Base-by-base conservation (phyloP, 139 green algal genomes). In the Asterochloris sp. region DNA sequence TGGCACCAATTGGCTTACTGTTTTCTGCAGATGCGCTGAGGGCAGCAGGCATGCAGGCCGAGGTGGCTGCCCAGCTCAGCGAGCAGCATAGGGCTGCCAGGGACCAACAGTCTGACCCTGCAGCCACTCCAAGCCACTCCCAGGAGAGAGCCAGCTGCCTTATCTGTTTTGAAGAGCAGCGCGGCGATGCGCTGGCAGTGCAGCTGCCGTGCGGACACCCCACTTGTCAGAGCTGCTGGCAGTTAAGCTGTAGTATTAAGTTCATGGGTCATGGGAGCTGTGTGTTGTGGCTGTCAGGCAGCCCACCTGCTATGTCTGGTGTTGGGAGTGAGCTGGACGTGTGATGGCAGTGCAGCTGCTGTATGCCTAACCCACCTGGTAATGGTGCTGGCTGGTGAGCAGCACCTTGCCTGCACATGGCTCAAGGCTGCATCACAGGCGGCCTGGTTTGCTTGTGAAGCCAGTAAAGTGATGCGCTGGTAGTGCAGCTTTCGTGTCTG, bases 141-240 rank as follows among this genome's bases (percentile, higher is more conserved):
- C 15, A 11, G 13, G 21, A 24, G 16, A 79, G 17, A 15, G 23
- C 12, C 60, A 60, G 71, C 13, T 85, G 82, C 38, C 69, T 85
- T 69, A 74, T 85, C 24, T 85, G 82, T 64, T 85, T 81, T 27
- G 82, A 85, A 38, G 74, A 61, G 16, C 63, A 82, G 2, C n/a
- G 29, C 16, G 13, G 74, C 0, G 23, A 17, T 11, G 24, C 21
- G 64, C 38, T 69, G 21, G 24, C 17, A 29, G 74, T 81, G 29
- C 38, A 61, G 19, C 38, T 85, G 64, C 62, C 82, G 0, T 85
- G 82, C 68, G 82, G 82, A 12, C 82, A 85, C 63, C 28, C 47
- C 64, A 81, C 62, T 12, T 85, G 82, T 62, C 23, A 81, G 61
- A 12, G 26, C 19, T 85, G 82, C 82, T 85, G 82, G 82, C 38